Conservation (phyloP, 2,329 filamentous ascomycete genomes). For the Alternaria panax region DNA sequence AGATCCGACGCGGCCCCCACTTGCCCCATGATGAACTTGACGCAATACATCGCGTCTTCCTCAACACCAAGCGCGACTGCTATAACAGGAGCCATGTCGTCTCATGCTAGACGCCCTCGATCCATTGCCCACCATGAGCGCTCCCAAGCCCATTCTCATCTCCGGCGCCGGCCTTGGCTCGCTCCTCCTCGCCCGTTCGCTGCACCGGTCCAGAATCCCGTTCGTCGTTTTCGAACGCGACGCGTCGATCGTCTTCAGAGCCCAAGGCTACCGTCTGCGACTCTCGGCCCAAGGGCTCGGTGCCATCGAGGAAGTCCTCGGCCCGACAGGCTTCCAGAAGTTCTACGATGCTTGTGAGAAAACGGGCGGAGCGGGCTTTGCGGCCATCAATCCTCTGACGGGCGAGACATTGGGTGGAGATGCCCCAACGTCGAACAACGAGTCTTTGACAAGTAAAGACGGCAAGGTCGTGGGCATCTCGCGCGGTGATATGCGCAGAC, state of each 20-base stretch:
- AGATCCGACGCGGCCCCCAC: background rate
- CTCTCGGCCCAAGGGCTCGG: constrained; percentile 65
- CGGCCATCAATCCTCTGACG: constrained; percentile 61
- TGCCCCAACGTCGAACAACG: constrained; percentile 22
- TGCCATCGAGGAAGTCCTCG: constrained; percentile 67
- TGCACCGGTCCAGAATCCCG: constrained; percentile 40
- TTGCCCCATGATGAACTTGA: background rate
- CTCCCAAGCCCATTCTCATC: constrained; percentile 52
- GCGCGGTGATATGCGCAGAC: constrained; percentile 67
- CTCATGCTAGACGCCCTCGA: background rate
- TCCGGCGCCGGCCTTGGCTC: constrained; percentile 43
- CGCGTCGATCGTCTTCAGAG: constrained; percentile 62
- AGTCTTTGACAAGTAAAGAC: constrained; percentile 58
- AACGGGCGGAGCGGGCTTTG: constrained; percentile 64
- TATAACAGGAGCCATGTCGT: constrained; percentile 11
- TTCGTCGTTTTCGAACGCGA: constrained; percentile 52
- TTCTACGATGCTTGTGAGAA: constrained; percentile 69
- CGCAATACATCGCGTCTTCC: background rate
- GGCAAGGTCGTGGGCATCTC: constrained; percentile 69
- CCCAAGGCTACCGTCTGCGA: constrained; percentile 68
- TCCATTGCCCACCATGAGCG: constrained; percentile 22
- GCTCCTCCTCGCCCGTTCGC: constrained; percentile 42
- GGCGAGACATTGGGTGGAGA: constrained; percentile 53
- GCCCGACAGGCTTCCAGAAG: constrained; percentile 55
- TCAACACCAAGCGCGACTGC: background rate